These are phyloP conservation scores for Salvia splendens DNA, from an alignment of 257 asterid species.

Conservation along the genomic window DNA sequence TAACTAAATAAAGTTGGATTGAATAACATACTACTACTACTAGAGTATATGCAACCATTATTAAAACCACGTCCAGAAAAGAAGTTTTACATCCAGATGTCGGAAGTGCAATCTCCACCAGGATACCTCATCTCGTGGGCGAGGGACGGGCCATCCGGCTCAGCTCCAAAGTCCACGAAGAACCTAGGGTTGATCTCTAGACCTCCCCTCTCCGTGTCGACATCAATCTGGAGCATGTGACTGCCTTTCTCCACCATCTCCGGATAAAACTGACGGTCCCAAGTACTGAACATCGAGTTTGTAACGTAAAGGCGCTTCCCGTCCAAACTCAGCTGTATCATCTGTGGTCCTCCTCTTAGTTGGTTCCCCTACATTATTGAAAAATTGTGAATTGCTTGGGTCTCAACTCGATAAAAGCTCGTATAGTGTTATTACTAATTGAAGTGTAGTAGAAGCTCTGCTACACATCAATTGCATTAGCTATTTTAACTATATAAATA, in stretches of 20 bases:
- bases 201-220: slow-evolving; percentile 76
- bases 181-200: slow-evolving; percentile 65
- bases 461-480: too few species aligned
- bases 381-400: background rate
- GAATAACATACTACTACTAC: background rate
- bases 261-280: slow-evolving; percentile 94
- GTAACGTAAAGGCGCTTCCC: slow-evolving; percentile 87
- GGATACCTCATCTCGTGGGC: slow-evolving; percentile 98
- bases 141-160: slow-evolving; percentile 87
- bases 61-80: too few species aligned
- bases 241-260: slow-evolving; percentile 75
- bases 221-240: slow-evolving; percentile 83
- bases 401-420: too few species aligned
- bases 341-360: slow-evolving; percentile 94
- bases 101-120: slow-evolving; percentile 99
- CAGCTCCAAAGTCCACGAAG: slow-evolving; percentile 83
- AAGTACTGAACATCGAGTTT: slow-evolving; percentile 83
- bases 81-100: slow-evolving; percentile 58
- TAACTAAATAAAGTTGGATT: too few species aligned
- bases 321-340: slow-evolving; percentile 95
- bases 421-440: too few species aligned
- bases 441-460: too few species aligned
- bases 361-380: slow-evolving; percentile 54
- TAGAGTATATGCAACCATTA: slow-evolving; percentile 8
- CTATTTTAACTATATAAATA: too few species aligned